Evolutionary conservation across 257 asterid species (phyloP).

Genomic region (Pogostemon cablin): DNA sequence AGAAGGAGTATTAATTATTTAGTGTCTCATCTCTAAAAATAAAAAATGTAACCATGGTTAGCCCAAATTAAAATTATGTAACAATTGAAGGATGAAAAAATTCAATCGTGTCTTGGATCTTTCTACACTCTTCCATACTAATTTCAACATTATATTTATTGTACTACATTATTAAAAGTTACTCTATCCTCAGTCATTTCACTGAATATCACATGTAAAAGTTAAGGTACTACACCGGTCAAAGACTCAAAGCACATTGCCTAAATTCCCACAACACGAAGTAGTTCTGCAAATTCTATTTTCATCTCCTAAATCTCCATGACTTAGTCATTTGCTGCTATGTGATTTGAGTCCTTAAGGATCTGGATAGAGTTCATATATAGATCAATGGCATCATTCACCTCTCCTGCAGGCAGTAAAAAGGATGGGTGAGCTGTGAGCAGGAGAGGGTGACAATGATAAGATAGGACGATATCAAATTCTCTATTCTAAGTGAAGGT

Average conservation of each 20-base stretch:
- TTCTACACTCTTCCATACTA: too few relatives aligned
- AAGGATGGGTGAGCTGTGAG: background rate
- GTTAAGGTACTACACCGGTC: background rate
- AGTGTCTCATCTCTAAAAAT: too few relatives aligned
- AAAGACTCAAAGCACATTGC: slow-evolving; percentile 2
- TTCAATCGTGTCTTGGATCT: too few relatives aligned
- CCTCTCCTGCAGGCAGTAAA: slow-evolving; percentile 54
- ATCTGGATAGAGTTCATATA: slow-evolving; percentile 61
- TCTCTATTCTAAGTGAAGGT: too few relatives aligned
- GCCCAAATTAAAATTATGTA: too few relatives aligned
- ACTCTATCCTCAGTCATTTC: too few relatives aligned
- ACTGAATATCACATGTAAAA: too few relatives aligned
- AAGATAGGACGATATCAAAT: background rate
- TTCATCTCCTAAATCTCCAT: slow-evolving; percentile 67
- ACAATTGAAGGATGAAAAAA: too few relatives aligned
- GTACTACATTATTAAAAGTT: too few relatives aligned
- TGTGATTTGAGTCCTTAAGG: slow-evolving; percentile 50
- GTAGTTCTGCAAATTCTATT: slow-evolving; percentile 85
- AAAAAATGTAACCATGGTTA: too few relatives aligned
- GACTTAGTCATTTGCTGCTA: slow-evolving; percentile 53
- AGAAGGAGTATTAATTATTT: too few relatives aligned
- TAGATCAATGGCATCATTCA: slow-evolving; percentile 72
- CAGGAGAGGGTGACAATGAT: slow-evolving; percentile 6
- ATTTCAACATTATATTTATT: too few relatives aligned
- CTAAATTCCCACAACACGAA: slow-evolving; percentile 85